These are phyloP conservation scores for Leucocoprinus sp. DNA, from an alignment of 768 basidiomycete species.

Conservation along the genomic window DNA sequence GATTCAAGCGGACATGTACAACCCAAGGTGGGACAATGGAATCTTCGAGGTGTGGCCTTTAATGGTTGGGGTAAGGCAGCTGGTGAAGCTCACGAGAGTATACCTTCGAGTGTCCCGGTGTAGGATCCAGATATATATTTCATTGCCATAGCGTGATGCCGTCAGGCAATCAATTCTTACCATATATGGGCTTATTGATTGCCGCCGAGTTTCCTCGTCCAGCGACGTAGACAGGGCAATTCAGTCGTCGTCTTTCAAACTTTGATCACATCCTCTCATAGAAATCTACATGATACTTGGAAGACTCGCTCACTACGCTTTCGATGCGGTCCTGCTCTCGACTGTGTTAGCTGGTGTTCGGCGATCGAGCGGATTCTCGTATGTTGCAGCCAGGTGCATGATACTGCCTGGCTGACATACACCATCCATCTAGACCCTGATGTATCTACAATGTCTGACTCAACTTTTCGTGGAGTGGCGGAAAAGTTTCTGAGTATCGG, in stretches of 20 bases:
- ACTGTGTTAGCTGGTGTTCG: conserved; percentile 88
- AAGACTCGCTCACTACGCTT: conserved; percentile 70
- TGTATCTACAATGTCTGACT: conserved; percentile 63
- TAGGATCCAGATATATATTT: background rate
- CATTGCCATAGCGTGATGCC: background rate
- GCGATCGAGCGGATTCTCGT: conserved; percentile 87
- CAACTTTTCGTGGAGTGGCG: conserved; percentile 65
- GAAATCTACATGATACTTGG: conserved; percentile 42
- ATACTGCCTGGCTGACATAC: background rate
- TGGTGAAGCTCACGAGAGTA: conserved; percentile 29
- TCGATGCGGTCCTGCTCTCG: conserved; percentile 81
- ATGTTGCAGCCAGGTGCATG: conserved; percentile 27
- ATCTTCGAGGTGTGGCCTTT: conserved; percentile 56
- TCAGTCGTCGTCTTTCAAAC: background rate
- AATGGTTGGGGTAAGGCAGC: conserved; percentile 40
- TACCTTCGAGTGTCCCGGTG: too few species aligned
- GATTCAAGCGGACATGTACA: conserved; percentile 45
- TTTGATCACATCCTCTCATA: conserved; percentile 6
- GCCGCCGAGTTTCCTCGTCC: too few species aligned
- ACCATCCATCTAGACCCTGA: conserved; percentile 44
- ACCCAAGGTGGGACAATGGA: conserved; percentile 46
- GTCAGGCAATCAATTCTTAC: too few species aligned
- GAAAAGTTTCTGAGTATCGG: conserved; percentile 82
- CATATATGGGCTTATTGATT: too few species aligned
- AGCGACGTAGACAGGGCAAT: background rate